These are phyloP conservation scores for Suhomyces atakaporum DNA, from an alignment of 1,139 yeast genomes.

Conservation along the genomic window DNA sequence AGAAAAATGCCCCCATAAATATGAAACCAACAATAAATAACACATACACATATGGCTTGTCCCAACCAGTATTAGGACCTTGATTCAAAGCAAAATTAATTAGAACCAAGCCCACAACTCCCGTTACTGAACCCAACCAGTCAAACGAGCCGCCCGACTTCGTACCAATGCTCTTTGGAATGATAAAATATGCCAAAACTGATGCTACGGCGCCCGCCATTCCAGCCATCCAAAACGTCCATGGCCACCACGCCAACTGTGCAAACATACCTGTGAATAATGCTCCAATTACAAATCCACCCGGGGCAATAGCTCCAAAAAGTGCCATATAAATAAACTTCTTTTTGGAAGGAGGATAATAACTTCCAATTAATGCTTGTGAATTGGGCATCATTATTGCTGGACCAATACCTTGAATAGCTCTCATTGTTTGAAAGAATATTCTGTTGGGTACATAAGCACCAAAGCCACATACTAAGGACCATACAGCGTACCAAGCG, in stretches of 20 bases:
- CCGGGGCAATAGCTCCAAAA: constrained; percentile 63
- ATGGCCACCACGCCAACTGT: constrained; percentile 53
- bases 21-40: constrained; percentile 51
- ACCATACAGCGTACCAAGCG: constrained; percentile 49
- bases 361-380: constrained; percentile 54
- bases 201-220: constrained; percentile 37
- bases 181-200: constrained; percentile 33
- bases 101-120: constrained; percentile 51
- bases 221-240: constrained; percentile 53
- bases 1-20: constrained; percentile 35
- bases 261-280: constrained; percentile 48
- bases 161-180: constrained; percentile 42
- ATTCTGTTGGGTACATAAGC: constrained; percentile 33
- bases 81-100: constrained; percentile 62
- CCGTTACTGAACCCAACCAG: constrained; percentile 46
- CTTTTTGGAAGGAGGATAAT: constrained; percentile 46
- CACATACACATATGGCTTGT: constrained; percentile 48
- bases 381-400: constrained; percentile 61
- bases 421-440: constrained; percentile 55
- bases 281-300: constrained; percentile 56
- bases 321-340: constrained; percentile 47
- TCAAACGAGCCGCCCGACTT: constrained; percentile 39
- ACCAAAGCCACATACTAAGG: constrained; percentile 53
- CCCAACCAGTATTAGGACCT: constrained; percentile 64
- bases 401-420: constrained; percentile 62